Percentiles rank a stretch among this genome's conserved stretches.
Conservation (phyloP, 257 asterid genomes). For the Striga asiatica region DNA sequence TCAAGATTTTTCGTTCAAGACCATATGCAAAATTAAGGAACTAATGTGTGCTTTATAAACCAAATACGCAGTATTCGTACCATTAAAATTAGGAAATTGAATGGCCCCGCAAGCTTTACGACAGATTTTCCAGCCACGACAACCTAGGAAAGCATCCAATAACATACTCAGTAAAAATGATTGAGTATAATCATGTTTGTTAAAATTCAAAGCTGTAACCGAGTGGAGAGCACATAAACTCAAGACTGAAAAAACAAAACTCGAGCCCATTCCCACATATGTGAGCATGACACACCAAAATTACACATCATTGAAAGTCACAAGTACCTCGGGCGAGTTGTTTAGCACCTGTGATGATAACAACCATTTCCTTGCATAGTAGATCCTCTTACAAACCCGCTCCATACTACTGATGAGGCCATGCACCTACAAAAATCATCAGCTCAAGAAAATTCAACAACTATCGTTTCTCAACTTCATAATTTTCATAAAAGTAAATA, state of each 20-base stretch:
- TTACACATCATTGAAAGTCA: too few species aligned
- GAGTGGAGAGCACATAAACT: background rate
- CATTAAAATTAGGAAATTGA: conserved; percentile 73
- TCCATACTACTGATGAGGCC: conserved; percentile 68
- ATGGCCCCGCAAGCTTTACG: conserved; percentile 78
- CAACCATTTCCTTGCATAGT: conserved; percentile 79
- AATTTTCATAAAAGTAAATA: background rate
- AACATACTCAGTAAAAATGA: background rate
- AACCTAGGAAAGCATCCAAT: conserved; percentile 36
- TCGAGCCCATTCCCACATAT: too few species aligned
- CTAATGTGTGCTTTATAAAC: background rate
- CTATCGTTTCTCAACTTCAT: conserved; percentile 1
- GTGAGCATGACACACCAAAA: background rate
- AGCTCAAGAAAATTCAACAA: conserved; percentile 6
- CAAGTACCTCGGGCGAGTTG: conserved; percentile 67
- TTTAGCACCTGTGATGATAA: conserved; percentile 62
- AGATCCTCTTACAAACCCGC: conserved; percentile 74
- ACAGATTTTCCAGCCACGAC: conserved; percentile 87
- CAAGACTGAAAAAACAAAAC: too few species aligned
- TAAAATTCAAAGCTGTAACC: background rate
- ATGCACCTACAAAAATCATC: conserved; percentile 42
- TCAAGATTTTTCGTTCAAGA: too few species aligned
- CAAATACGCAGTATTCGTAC: conserved; percentile 21
- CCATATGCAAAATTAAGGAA: background rate
- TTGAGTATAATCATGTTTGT: background rate